phyloP scores from a whole-genome alignment of 2,329 filamentous ascomycete genomes.

The Didymella sp. region DNA sequence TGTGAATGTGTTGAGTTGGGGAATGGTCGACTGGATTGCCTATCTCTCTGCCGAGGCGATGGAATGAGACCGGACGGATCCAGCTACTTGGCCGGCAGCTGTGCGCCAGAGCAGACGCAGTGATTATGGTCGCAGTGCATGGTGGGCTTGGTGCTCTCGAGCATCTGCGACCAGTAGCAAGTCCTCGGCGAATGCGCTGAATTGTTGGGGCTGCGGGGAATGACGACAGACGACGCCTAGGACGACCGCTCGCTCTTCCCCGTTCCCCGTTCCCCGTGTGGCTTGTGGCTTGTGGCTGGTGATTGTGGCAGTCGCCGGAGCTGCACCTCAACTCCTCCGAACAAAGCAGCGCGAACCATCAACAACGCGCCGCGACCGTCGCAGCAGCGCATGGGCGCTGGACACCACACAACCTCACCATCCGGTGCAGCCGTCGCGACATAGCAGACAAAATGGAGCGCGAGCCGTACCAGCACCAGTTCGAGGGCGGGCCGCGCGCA shows the following conservation, averaged over 20 bases:
- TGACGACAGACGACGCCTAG: conserved; percentile 8
- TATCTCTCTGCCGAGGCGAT: conserved; percentile 11
- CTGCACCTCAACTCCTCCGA: conserved; percentile 1
- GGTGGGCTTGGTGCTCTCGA: conserved; percentile 19
- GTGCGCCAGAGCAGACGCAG: conserved; percentile 1
- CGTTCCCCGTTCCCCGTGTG: not conserved
- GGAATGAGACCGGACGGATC: conserved; percentile 13
- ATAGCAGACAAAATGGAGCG: conserved; percentile 41
- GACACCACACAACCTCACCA: not conserved
- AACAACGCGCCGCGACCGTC: not conserved
- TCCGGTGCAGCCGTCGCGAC: conserved; percentile 3
- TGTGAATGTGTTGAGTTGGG: conserved; percentile 8
- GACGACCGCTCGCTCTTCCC: not conserved
- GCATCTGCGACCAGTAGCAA: too few relatives aligned
- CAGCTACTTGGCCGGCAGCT: conserved; percentile 15
- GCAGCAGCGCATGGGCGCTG: conserved; percentile 9
- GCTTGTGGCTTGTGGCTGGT: not conserved
- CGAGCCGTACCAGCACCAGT: conserved; percentile 46
- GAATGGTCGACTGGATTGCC: conserved; percentile 4
- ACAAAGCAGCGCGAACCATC: not conserved
- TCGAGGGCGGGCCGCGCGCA: conserved; percentile 43
- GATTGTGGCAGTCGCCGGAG: not conserved
- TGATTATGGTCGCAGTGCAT: conserved; percentile 2
- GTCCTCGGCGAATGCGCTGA: not conserved
- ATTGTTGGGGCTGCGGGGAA: conserved; percentile 18